phyloP scores from a whole-genome alignment of 305 asterid species.

The Fraxinus dipetala region DNA sequence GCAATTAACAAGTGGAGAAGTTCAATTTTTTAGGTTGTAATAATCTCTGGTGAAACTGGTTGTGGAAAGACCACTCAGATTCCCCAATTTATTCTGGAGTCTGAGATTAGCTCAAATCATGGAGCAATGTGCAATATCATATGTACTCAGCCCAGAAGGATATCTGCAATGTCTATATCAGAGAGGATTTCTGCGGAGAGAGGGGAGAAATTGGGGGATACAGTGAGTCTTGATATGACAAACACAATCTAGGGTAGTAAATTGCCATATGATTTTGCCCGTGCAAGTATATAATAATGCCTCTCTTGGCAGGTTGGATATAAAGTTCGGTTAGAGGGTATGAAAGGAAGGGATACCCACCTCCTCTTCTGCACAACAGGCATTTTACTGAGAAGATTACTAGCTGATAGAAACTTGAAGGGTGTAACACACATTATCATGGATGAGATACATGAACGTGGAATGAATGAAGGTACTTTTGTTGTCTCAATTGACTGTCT shows the following conservation, averaged over 20 bases:
- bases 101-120: slow-evolving; percentile 59
- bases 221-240: slow-evolving; percentile 48
- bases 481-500: slow-evolving; percentile 10
- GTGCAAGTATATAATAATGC: slow-evolving; percentile 1
- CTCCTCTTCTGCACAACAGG: slow-evolving; percentile 99
- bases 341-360: slow-evolving; percentile 91
- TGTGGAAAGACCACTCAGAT: slow-evolving; percentile 98
- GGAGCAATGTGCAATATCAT: slow-evolving; percentile 81
- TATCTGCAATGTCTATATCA: slow-evolving; percentile 92
- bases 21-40: slow-evolving; percentile 56
- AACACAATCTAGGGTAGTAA: neutral
- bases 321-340: slow-evolving; percentile 92
- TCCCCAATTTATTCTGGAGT: slow-evolving; percentile 88
- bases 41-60: slow-evolving; percentile 96
- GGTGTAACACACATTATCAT: slow-evolving; percentile 87
- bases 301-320: slow-evolving; percentile 68
- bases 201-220: slow-evolving; percentile 92
- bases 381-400: slow-evolving; percentile 80
- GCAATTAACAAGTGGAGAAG: slow-evolving; percentile 21
- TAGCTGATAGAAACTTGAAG: slow-evolving; percentile 74
- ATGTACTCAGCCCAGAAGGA: slow-evolving; percentile 91
- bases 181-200: slow-evolving; percentile 93
- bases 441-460: slow-evolving; percentile 99
- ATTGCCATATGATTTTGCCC: slow-evolving; percentile 12
- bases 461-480: slow-evolving; percentile 84